phyloP scores from a whole-genome alignment of 768 basidiomycete genomes.

The Daedaleopsis sinensis region DNA sequence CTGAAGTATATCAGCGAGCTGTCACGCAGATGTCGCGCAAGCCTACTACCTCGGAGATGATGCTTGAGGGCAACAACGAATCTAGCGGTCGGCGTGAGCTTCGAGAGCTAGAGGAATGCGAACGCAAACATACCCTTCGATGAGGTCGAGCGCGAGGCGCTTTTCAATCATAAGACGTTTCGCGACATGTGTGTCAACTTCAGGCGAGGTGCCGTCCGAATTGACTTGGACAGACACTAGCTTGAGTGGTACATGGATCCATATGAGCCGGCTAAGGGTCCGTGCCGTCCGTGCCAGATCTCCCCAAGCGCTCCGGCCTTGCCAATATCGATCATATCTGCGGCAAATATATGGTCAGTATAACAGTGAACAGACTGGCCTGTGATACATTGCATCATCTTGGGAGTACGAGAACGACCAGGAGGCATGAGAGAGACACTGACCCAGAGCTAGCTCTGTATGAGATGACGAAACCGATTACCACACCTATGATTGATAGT shows the following conservation, averaged over 20 bases:
- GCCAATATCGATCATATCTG: constrained; percentile 68
- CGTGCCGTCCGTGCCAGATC: constrained; percentile 56
- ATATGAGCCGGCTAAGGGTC: constrained; percentile 54
- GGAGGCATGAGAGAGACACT: constrained; percentile 17
- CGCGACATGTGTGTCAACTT: constrained; percentile 40
- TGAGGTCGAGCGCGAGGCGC: constrained; percentile 55
- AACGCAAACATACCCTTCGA: constrained; percentile 53
- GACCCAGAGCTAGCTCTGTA: constrained; percentile 65
- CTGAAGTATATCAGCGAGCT: constrained; percentile 26
- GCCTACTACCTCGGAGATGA: constrained; percentile 51
- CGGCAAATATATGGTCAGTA: not conserved
- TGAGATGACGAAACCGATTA: constrained; percentile 58
- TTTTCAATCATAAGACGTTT: constrained; percentile 64
- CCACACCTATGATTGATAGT: constrained; percentile 48
- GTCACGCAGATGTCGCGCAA: no score
- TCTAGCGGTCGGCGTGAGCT: constrained; percentile 31
- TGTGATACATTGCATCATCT: no score
- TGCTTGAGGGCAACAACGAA: constrained; percentile 63
- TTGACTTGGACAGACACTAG: constrained; percentile 45
- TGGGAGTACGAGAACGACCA: no score
- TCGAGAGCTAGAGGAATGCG: not conserved
- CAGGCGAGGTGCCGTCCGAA: constrained; percentile 17
- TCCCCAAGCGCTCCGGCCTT: constrained; percentile 55
- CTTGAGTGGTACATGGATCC: constrained; percentile 63
- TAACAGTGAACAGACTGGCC: no score